A percentile compares a stretch with the other conserved stretches of the same genome.
Conservation (phyloP, 495 filamentous ascomycete species). For the Annulohypoxylon bovei region DNA sequence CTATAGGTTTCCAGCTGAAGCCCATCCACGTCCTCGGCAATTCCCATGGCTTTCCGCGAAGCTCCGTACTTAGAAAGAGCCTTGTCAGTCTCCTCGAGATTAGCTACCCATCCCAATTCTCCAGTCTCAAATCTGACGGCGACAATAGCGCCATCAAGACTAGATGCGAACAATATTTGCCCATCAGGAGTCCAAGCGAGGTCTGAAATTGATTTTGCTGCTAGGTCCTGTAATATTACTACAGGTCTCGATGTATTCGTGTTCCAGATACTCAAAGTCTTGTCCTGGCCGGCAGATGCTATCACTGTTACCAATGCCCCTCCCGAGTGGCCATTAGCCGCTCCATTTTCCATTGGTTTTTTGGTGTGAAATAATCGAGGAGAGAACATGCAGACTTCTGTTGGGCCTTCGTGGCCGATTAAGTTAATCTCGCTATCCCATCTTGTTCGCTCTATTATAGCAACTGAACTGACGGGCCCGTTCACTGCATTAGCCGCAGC, state of each 20-base stretch:
- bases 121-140: slow-evolving; percentile 64
- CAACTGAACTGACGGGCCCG: slow-evolving; percentile 94
- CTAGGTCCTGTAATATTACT: slow-evolving; percentile 85
- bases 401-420: slow-evolving; percentile 95
- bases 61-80: slow-evolving; percentile 91
- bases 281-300: slow-evolving; percentile 95
- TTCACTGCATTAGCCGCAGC: slow-evolving; percentile 97
- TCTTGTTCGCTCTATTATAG: slow-evolving; percentile 88
- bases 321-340: slow-evolving; percentile 47
- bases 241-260: slow-evolving; percentile 91
- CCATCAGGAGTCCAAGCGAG: slow-evolving; percentile 95
- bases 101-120: slow-evolving; percentile 64
- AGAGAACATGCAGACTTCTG: slow-evolving; percentile 97
- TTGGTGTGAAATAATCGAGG: slow-evolving; percentile 84
- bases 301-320: slow-evolving; percentile 85
- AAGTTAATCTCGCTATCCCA: slow-evolving; percentile 99
- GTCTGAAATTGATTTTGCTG: slow-evolving; percentile 90
- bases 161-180: slow-evolving; percentile 82
- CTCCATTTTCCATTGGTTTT: slow-evolving; percentile 61
- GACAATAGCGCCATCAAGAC: slow-evolving; percentile 87
- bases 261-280: slow-evolving; percentile 95
- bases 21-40: slow-evolving; percentile 89
- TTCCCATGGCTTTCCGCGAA: slow-evolving; percentile 82
- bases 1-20: slow-evolving; percentile 89
- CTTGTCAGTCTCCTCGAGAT: slow-evolving; percentile 87